Conservation (phyloP, 257 asterid species). For the Ocimum tenuiflorum region DNA sequence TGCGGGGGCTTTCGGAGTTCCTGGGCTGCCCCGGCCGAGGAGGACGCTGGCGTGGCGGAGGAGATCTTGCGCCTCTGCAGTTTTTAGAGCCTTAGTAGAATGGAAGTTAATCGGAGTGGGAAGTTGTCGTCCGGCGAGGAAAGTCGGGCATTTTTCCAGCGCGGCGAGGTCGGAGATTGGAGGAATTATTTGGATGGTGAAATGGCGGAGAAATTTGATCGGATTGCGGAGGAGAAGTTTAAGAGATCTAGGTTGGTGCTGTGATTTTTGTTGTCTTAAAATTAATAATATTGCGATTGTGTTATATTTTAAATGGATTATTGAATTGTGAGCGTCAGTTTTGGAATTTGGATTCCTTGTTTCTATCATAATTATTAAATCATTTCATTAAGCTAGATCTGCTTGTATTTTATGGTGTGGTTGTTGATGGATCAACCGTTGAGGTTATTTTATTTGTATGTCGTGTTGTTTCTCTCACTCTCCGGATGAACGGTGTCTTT, state of each 20-base stretch:
- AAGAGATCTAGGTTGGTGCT: conserved; percentile 29
- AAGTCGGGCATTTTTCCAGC: conserved; percentile 36
- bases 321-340: no score
- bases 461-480: no score
- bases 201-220: conserved; percentile 36
- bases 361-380: no score
- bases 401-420: no score
- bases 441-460: no score
- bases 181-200: conserved; percentile 24
- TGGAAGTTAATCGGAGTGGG: conserved; percentile 36
- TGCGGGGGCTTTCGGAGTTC: conserved; percentile 35
- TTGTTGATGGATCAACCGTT: no score
- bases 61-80: conserved; percentile 32
- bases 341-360: no score
- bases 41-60: conserved; percentile 31
- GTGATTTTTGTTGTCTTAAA: no score
- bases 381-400: no score
- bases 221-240: conserved; percentile 30
- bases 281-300: no score
- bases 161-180: conserved; percentile 51
- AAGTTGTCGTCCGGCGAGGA: conserved; percentile 39
- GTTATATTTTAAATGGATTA: no score
- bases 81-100: conserved; percentile 26
- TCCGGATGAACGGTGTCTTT: no score
- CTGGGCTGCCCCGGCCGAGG: conserved; percentile 36